Evolutionary conservation across 1,284 basidiomycete genomes (phyloP), one percentile per base, ranked within the genome.

Genomic region (Austroboletus rostrupii): DNA sequence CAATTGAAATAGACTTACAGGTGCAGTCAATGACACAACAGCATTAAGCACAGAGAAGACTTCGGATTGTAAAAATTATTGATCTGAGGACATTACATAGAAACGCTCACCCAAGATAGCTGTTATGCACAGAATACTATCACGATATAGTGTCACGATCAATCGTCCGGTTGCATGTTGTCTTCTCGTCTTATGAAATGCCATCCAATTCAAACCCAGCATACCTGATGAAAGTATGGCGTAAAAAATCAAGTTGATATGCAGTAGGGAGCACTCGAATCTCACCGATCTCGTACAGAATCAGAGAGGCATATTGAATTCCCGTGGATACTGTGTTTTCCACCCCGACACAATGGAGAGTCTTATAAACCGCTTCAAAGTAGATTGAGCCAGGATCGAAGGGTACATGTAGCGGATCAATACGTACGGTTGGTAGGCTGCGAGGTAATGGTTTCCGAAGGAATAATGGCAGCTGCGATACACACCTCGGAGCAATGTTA

Each of bases 11-110:
- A 14, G 35, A 51, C 57, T 54, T 19, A 59, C 57, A 3, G 50
- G 43, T 2, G 53, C 23, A 7, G 38, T 9, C 21, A 59, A n/a
- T 5, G 50, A 46, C 5, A 57, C 48, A 37, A 54, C 23, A 39
- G 59, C 49, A 36, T 61, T 59, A 11, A 57, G 39, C 17, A 56
- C 35, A 14, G 58, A 59, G 33, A 61, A 61, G 14, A n/a, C 58
- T 59, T 36, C 11, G 19, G 35, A 32, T n/a, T 35, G 19, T 54
- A 17, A 52, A 33, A 43, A 17, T 6, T 19, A 35, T n/a, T 13
- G 3, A 28, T 3, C 3, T 33, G 14, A 17, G 32, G 37, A 17
- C 0, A 12, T 26, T 26, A 11, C n/a, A 17, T 20, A 11, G 20
- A 33, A 29, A 32, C 5, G 2, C 48, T 48, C 43, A 57, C 58